phyloP scores from a whole-genome alignment of 2,329 filamentous ascomycete genomes.

The Aspergillus sp. region DNA sequence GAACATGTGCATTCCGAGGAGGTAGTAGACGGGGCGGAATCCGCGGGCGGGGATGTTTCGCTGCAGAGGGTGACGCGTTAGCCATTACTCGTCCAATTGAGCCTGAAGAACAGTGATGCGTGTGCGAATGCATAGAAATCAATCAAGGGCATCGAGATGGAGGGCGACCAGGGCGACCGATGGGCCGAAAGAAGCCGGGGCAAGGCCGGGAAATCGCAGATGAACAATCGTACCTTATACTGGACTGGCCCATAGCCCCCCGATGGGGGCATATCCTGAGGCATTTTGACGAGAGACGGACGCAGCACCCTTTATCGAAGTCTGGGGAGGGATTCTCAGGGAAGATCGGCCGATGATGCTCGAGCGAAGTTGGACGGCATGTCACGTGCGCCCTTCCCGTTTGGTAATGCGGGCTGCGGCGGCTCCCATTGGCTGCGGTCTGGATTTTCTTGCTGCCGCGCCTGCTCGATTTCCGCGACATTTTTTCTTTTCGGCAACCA shows the following conservation, averaged over 20 bases:
- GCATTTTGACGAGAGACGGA: conserved; percentile 60
- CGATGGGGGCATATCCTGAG: conserved; percentile 93
- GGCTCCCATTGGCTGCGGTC: conserved; percentile 27
- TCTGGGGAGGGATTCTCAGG: conserved; percentile 11
- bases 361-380: conserved; percentile 28
- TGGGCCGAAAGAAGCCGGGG: not conserved
- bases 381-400: conserved; percentile 26
- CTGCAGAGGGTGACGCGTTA: conserved; percentile 44
- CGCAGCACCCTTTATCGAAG: conserved; percentile 22
- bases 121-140: not conserved
- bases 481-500: not conserved
- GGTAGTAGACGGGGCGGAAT: conserved; percentile 78
- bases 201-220: conserved; percentile 1
- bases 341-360: conserved; percentile 17
- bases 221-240: conserved; percentile 72
- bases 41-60: conserved; percentile 90
- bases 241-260: conserved; percentile 96
- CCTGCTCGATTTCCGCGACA: not conserved
- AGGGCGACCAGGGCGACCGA: not conserved
- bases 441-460: not conserved
- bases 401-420: conserved; percentile 32
- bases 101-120: not conserved
- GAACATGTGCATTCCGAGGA: conserved; percentile 72
- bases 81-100: not conserved
- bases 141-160: not conserved